phyloP scores from a whole-genome alignment of 495 filamentous ascomycete species.

The Astrothelium macrocarpum region DNA sequence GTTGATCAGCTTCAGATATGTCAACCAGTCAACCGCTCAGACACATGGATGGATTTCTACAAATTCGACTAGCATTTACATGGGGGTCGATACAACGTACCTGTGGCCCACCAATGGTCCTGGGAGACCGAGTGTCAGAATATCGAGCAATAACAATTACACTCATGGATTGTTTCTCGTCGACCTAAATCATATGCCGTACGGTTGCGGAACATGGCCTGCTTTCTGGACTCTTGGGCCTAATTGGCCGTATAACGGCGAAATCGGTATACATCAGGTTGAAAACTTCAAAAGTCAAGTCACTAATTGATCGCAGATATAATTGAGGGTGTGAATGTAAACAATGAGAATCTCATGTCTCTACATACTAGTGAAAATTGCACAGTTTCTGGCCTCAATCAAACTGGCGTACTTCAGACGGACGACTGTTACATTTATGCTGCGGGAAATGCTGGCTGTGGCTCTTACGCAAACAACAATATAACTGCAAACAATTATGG shows the following conservation, averaged over 20 bases:
- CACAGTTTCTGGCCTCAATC: conserved; percentile 41
- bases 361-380: conserved; percentile 63
- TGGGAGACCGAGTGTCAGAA: conserved; percentile 21
- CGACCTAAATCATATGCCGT: conserved; percentile 22
- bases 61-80: conserved; percentile 8
- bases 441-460: conserved; percentile 15
- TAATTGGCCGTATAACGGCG: conserved; percentile 33
- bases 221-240: conserved; percentile 57
- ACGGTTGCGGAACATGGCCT: conserved; percentile 23
- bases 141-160: conserved; percentile 20
- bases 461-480: conserved; percentile 13
- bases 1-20: conserved; percentile 11
- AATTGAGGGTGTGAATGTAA: conserved; percentile 72
- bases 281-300: not conserved
- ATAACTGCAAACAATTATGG: conserved; percentile 32
- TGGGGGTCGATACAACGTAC: conserved; percentile 20
- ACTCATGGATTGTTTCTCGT: conserved; percentile 21
- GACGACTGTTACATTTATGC: conserved; percentile 39
- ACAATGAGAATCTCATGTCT: conserved; percentile 55
- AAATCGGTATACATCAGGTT: conserved; percentile 10
- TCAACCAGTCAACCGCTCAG: conserved; percentile 18
- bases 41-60: conserved; percentile 18
- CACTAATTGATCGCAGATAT: conserved; percentile 46
- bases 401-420: conserved; percentile 39
- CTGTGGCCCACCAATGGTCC: conserved; percentile 14